Conservation (phyloP, 805 yeast genomes). For the Myxozyma kluyveri region DNA sequence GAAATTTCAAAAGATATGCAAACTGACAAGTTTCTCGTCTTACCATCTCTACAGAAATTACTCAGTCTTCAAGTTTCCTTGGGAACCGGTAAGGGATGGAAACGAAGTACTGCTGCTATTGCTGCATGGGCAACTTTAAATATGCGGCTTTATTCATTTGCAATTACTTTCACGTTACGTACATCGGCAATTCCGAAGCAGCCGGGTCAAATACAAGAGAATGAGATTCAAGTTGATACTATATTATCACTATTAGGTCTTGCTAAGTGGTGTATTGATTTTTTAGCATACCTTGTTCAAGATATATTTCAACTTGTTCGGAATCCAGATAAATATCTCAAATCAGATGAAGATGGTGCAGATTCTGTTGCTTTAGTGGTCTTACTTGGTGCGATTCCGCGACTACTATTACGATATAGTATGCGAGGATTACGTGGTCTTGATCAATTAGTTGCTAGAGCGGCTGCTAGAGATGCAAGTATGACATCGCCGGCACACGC, state of each 20-base stretch:
- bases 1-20: constrained; percentile 65
- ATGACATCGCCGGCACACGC: constrained; percentile 33
- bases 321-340: constrained; percentile 29
- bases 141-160: constrained; percentile 67
- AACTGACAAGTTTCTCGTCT: constrained; percentile 68
- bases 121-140: constrained; percentile 66
- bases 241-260: constrained; percentile 55
- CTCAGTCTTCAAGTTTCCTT: constrained; percentile 65
- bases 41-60: constrained; percentile 74
- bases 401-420: constrained; percentile 39
- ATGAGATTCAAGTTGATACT: constrained; percentile 37
- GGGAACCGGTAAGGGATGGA: constrained; percentile 52
- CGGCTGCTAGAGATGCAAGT: constrained; percentile 31
- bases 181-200: constrained; percentile 50
- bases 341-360: constrained; percentile 31
- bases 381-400: constrained; percentile 39
- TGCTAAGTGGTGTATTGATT: constrained; percentile 81
- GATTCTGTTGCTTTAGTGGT: constrained; percentile 37
- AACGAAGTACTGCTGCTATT: constrained; percentile 44
- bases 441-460: constrained; percentile 34
- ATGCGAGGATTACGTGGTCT: constrained; percentile 43
- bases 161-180: constrained; percentile 62
- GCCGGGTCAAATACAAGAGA: constrained; percentile 46
- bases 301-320: constrained; percentile 45
- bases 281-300: constrained; percentile 67